Base-by-base conservation (phyloP, 768 basidiomycete genomes). In the Auricularia heimuer region DNA sequence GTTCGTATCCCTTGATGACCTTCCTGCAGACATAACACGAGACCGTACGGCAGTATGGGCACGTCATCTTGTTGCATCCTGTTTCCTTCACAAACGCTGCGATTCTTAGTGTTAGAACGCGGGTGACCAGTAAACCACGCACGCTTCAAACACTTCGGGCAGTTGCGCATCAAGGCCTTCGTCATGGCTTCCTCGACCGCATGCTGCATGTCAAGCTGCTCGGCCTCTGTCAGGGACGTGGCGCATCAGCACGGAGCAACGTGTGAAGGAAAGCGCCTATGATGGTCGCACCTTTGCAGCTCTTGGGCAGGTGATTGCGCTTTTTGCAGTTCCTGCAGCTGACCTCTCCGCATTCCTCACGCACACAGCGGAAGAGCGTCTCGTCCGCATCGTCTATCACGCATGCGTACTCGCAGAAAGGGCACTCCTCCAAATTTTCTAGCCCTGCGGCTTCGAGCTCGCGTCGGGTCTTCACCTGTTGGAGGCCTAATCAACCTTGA, bases 41-140 rank as follows among this genome's bases (percentile, higher is more conserved):
- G 47, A 90, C 39, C 0, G 90, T 85, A 1, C 56, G 67, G 70
- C 94, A 96, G 66, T 86, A 76, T 1, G 86, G 83, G 69, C 91
- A 92, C 0, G 78, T 81, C 87, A 97, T 95, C 74, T 96, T 96
- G 82, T 96, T 96, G 77, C 94, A 96, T 87, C 91, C 92, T 54
- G 73, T 71, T 67, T 90, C 88, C 73, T 93, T 93, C 71, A 93
- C 81, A 70, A 92, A 92, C 0, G 85, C 89, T 91, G 24, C 24
- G 24, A 70, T n/a, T 54, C 60, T 62, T 61, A 39, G 63, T 4
- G 45, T 60, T n/a, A 3, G 54, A 7, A 39, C 45, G 56, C 24
- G 47, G n/a, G 36, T 60, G 35, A 37, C 4, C 4, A 10, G 21
- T 60, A 65, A 66, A 67, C 33, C 51, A 75, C 76, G 29, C 67